Conservation (phyloP, 75 land plant species). For the Pinus taeda region DNA sequence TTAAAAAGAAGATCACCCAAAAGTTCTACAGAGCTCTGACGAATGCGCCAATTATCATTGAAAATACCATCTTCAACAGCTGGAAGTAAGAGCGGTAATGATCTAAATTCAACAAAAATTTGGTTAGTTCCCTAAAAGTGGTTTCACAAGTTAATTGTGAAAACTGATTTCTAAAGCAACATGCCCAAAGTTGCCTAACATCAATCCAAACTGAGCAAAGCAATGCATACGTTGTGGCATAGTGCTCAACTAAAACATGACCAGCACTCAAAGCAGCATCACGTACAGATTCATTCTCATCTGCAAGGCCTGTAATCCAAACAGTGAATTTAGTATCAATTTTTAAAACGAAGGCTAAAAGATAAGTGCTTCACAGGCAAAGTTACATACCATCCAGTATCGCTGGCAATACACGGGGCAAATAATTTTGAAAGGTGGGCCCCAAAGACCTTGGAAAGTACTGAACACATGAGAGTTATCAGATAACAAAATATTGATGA, state of each 20-base stretch:
- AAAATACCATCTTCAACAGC: conserved; percentile 99
- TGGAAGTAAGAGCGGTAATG: conserved; percentile 92
- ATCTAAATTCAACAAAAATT: conserved; percentile 38
- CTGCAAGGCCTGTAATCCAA: conserved; percentile 79
- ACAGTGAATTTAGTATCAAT: conserved; percentile 5
- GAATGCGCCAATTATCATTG: conserved; percentile 97
- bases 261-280: conserved; percentile 99
- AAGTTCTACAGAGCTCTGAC: conserved; percentile 97
- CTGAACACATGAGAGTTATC: conserved; percentile 32
- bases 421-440: conserved; percentile 83
- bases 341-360: neutral
- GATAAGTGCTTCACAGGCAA: neutral
- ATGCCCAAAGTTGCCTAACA: neutral
- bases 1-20: conserved; percentile 97
- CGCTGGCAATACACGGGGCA: conserved; percentile 93
- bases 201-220: neutral
- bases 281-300: conserved; percentile 99
- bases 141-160: neutral
- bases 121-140: neutral
- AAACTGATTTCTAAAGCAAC: neutral
- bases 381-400: conserved; percentile 86
- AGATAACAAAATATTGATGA: conserved; percentile 1
- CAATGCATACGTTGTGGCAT: conserved; percentile 81
- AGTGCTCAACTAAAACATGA: conserved; percentile 96
- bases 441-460: conserved; percentile 93